These are phyloP conservation scores for Phytophthora sp. DNA, from an alignment of 352 stramenopile genomes.

Conservation along the genomic window DNA sequence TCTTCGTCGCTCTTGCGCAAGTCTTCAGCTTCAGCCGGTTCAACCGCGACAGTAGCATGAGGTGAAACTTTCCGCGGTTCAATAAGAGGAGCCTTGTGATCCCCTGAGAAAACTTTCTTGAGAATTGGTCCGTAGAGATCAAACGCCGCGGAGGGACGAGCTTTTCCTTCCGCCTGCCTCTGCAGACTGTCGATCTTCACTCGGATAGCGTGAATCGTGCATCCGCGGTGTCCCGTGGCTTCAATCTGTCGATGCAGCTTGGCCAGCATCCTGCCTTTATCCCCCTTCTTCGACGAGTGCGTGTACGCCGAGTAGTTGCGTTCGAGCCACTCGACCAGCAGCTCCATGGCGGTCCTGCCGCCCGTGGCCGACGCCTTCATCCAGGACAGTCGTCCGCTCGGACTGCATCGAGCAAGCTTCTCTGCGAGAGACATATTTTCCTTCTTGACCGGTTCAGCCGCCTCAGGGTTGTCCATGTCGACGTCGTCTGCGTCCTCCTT, in stretches of 20 bases:
- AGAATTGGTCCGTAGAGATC: constrained; percentile 22
- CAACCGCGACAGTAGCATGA: not conserved
- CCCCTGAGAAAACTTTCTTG: constrained; percentile 24
- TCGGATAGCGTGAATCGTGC: constrained; percentile 34
- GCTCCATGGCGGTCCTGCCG: constrained; percentile 25
- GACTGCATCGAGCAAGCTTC: constrained; percentile 15
- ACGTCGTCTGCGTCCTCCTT: not conserved
- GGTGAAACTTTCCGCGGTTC: not conserved
- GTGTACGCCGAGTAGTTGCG: constrained; percentile 22
- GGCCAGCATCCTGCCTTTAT: constrained; percentile 32
- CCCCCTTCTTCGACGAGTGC: constrained; percentile 32
- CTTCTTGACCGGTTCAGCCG: not conserved
- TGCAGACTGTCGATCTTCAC: constrained; percentile 41
- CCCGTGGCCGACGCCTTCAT: constrained; percentile 28
- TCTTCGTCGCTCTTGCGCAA: constrained; percentile 17
- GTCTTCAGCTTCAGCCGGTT: constrained; percentile 1
- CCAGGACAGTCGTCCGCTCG: constrained; percentile 24
- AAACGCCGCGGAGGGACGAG: constrained; percentile 27
- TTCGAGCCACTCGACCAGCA: constrained; percentile 32
- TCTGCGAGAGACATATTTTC: not conserved
- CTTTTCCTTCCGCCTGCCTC: constrained; percentile 26
- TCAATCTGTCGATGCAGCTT: constrained; percentile 25
- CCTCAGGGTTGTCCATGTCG: not conserved
- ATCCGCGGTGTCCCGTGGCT: constrained; percentile 21
- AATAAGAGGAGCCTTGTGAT: too few species aligned